Base-by-base conservation (phyloP, 345 rosid species). In the Laguncularia racemosa region DNA sequence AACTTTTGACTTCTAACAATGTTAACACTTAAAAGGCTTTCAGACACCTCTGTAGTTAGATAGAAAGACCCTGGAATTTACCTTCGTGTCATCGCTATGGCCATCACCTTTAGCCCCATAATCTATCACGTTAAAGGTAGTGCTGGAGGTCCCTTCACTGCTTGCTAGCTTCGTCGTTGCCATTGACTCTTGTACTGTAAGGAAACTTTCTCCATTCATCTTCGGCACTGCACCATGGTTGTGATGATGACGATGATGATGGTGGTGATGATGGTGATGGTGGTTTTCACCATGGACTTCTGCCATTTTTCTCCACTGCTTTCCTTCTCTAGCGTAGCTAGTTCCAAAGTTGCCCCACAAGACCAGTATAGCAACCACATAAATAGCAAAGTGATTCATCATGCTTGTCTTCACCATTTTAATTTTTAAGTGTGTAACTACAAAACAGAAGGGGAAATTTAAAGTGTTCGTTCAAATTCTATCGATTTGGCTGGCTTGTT, bases 51-150 rank as follows among this genome's bases (percentile, higher is more conserved):
- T 3, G 20, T 51, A 51, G 14, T 19, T 19, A 28, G 54, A 19
- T 19, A 28, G 54, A 19, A 51, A 51, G 54, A 12, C 33, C 19
- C 12, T 12, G 17, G 21, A 13, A 58, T 13, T 64, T 56, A 88
- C 97, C 88, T 91, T 76, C 33, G 95, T 84, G 67, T 85, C 95
- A 71, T 91, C 95, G 8, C 73, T 67, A 1, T 20, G 59, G 19
- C 98, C 95, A 56, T 85, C 90, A 51, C 98, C 96, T 79, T 81
- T 88, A 51, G 96, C 96, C 4, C 98, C 92, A 66, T 67, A 78
- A 53, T 76, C 64, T 16, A 88, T 49, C 48, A 85, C 91, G 71
- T 76, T 84, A 69, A 84, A 60, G 66, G 69, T 50, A 6, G 75
- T 51, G 52, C 52, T 59, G 2, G 78, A 61, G 56, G 50, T 61